Evolutionary conservation across 2,329 filamentous ascomycete species (phyloP).

Genomic region (Cadophora malorum): DNA sequence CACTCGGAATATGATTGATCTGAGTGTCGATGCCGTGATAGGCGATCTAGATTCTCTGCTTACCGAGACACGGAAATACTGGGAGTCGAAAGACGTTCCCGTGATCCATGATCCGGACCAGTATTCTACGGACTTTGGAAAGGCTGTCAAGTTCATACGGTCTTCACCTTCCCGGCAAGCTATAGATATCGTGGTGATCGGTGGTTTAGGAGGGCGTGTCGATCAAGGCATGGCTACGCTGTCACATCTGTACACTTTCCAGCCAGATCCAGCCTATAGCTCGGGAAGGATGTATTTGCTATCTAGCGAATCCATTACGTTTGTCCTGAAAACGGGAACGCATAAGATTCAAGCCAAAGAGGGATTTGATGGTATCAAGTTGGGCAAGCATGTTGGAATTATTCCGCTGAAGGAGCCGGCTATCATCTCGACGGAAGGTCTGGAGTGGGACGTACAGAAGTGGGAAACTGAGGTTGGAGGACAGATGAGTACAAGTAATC

Average conservation of each 20-base stretch:
- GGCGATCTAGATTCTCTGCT: constrained; percentile 90
- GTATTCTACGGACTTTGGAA: constrained; percentile 89
- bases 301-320: constrained; percentile 69
- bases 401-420: constrained; percentile 82
- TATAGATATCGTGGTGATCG: constrained; percentile 77
- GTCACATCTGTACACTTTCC: constrained; percentile 78
- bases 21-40: constrained; percentile 74
- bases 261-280: constrained; percentile 55
- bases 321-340: constrained; percentile 52
- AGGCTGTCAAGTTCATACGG: constrained; percentile 71
- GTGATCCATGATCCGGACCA: constrained; percentile 80
- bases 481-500: constrained; percentile 80
- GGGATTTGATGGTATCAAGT: constrained; percentile 24
- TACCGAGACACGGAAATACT: constrained; percentile 61
- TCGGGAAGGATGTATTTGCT: constrained; percentile 75
- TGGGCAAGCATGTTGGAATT: constrained; percentile 80
- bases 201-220: constrained; percentile 86
- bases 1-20: constrained; percentile 53
- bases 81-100: constrained; percentile 54
- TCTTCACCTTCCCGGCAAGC: constrained; percentile 32
- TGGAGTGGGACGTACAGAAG: constrained; percentile 88
- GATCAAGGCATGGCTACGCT: constrained; percentile 92
- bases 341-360: constrained; percentile 69
- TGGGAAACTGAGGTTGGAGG: constrained; percentile 82
- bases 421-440: constrained; percentile 76